These are phyloP conservation scores for Vigna hirtella DNA, from an alignment of 306 rosid genomes.

Conservation along the genomic window DNA sequence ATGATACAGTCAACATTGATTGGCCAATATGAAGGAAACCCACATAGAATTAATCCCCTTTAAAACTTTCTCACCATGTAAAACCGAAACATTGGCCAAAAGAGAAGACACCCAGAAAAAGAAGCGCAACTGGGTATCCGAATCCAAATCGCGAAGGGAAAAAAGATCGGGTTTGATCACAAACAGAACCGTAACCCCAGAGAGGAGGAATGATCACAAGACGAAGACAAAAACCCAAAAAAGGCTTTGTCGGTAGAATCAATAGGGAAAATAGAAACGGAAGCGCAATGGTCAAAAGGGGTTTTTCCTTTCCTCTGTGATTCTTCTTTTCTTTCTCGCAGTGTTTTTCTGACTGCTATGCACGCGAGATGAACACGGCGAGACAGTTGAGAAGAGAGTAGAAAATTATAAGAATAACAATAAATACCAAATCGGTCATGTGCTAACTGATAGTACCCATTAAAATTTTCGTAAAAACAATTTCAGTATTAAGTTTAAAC, in stretches of 20 bases:
- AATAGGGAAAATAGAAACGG: constrained; percentile 22
- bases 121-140: constrained; percentile 35
- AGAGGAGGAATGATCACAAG: constrained; percentile 27
- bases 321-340: constrained; percentile 36
- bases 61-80: not conserved
- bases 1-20: constrained; percentile 67
- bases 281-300: constrained; percentile 43
- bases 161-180: constrained; percentile 51
- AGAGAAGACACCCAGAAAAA: constrained; percentile 35
- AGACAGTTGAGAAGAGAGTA: constrained; percentile 66
- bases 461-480: too few relatives aligned
- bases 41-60: constrained; percentile 41
- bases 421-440: too few relatives aligned
- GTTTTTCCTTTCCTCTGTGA: not conserved
- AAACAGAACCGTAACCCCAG: constrained; percentile 9
- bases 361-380: constrained; percentile 76
- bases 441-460: too few relatives aligned
- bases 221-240: not conserved
- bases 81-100: constrained; percentile 31
- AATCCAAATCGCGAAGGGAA: constrained; percentile 35
- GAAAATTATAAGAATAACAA: constrained; percentile 17
- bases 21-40: constrained; percentile 39
- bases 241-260: not conserved
- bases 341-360: constrained; percentile 50
- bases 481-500: too few relatives aligned